Conservation (phyloP, 2,329 filamentous ascomycete genomes). For the Aspergillus novoparasiticus region DNA sequence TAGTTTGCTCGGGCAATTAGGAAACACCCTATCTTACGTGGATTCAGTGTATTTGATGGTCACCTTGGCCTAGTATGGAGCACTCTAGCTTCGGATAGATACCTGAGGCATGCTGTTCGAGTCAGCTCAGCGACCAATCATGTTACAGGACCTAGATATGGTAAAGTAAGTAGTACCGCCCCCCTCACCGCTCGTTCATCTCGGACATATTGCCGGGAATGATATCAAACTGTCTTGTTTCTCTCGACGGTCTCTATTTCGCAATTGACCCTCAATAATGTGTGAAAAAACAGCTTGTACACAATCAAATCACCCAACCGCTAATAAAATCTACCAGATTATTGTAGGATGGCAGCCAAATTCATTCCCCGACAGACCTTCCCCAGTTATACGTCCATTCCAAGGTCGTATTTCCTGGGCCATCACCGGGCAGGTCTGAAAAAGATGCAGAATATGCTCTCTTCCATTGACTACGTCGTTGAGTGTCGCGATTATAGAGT, state of each 20-base stretch:
- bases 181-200: constrained; percentile 10
- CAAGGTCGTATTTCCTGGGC: constrained; percentile 89
- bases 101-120: background rate
- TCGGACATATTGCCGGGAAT: background rate
- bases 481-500: constrained; percentile 95
- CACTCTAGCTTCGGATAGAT: background rate
- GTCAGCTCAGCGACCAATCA: background rate
- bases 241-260: background rate
- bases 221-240: constrained; percentile 4
- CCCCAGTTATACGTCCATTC: constrained; percentile 72
- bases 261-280: constrained; percentile 1
- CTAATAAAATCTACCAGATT: background rate
- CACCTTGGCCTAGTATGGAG: no score
- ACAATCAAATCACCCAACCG: background rate
- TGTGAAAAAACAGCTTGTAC: constrained; percentile 1
- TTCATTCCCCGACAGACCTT: constrained; percentile 78
- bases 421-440: constrained; percentile 82
- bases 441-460: constrained; percentile 80
- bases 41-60: background rate
- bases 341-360: constrained; percentile 29
- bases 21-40: background rate
- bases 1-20: background rate
- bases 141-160: background rate
- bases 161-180: constrained; percentile 2
- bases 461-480: constrained; percentile 81